Evolutionary conservation across 257 asterid species (phyloP), one percentile per base, ranked within the genome.

Genomic region (Solanum gracilifrons): DNA sequence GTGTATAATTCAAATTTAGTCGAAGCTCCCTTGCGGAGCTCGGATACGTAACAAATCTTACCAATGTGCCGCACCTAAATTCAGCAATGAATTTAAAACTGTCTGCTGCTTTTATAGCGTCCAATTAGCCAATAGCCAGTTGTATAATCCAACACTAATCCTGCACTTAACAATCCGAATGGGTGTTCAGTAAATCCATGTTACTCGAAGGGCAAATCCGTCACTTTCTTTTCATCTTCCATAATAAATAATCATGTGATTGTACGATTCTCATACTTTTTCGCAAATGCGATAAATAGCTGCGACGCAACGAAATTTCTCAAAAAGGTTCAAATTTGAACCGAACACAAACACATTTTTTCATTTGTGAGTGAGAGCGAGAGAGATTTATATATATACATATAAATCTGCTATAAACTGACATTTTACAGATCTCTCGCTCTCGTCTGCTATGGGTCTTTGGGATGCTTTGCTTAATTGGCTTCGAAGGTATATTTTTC

Each of bases 401-500:
- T 15, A 29, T 27, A 29, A 13, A 7, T 71, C 77, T 29, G 13
- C n/a, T 4, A 72, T 32, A 79, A 4, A 46, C 13, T 85, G 9
- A n/a, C 35, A 46, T 86, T 72, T 71, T 36, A 60, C 83, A 85
- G 88, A 84, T 89, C 91, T 89, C 86, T 88, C 89, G 77, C 84
- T 85, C 46, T 73, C 48, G 18, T 73, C 4, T 23, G 82, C 35
- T 90, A 96, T 96, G 99, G 98, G 99, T 91, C 92, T 95, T 92
- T 95, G 95, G 98, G 98, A 96, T 91, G 96, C 95, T 93, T 95
- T 96, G 91, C 98, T 96, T 93, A 95, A 96, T 94, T 95, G 99
- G 99, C 97, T 96, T 72, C 92, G 99, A 88, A 96, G 99, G 99
- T 95, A 39, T 55, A 77, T 79, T 18, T 23, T 23, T 32, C 58